phyloP scores from a whole-genome alignment of 495 filamentous ascomycete species.

The Penicillium alfredii region DNA sequence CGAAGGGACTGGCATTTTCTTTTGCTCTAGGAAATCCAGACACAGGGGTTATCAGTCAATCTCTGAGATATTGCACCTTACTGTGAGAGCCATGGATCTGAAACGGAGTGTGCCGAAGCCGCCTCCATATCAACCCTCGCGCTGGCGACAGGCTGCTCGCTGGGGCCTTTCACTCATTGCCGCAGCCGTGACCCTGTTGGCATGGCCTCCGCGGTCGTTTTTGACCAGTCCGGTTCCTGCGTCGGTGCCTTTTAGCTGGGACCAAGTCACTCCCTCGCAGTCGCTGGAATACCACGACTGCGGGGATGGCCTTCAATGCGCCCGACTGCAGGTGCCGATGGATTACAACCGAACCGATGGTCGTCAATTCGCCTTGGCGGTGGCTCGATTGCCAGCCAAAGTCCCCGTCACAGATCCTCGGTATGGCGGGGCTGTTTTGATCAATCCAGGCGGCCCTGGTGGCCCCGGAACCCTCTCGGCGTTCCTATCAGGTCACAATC shows the following conservation, averaged over 20 bases:
- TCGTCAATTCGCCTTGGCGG: conserved; percentile 42
- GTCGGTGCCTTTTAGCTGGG: conserved; percentile 21
- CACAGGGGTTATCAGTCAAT: no score
- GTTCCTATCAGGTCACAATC: conserved; percentile 25
- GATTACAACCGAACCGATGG: conserved; percentile 43
- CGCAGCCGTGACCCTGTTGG: neutral
- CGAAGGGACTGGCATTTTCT: no score
- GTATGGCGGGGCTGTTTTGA: conserved; percentile 42
- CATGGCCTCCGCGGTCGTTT: conserved; percentile 39
- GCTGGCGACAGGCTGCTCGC: neutral
- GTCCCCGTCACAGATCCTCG: conserved; percentile 38
- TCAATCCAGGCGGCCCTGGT: conserved; percentile 50
- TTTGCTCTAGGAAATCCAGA: no score
- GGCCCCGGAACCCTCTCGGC: conserved; percentile 41
- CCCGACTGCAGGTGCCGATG: conserved; percentile 53
- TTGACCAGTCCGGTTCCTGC: conserved; percentile 20
- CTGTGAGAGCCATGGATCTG: no score
- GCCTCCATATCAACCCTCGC: no score
- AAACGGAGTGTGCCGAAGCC: no score
- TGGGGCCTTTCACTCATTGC: neutral
- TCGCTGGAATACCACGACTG: conserved; percentile 35
- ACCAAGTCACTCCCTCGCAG: conserved; percentile 25
- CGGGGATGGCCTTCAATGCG: conserved; percentile 45
- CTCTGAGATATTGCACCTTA: no score
- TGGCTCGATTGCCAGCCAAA: conserved; percentile 46